Conservation (phyloP, 2,329 filamentous ascomycete genomes). For the Diaporthe vaccinii region DNA sequence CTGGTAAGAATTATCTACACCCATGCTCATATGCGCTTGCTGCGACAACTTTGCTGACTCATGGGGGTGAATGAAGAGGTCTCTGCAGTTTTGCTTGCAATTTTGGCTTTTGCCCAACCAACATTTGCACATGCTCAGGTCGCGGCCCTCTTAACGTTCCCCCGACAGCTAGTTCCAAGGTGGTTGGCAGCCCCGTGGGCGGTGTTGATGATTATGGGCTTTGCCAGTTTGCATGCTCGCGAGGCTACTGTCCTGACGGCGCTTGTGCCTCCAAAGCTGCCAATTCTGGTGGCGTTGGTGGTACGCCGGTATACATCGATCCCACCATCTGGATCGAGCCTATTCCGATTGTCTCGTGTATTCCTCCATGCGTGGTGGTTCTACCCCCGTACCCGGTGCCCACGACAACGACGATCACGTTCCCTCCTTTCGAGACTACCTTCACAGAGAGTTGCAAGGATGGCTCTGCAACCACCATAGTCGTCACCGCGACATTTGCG, state of each 20-base stretch:
- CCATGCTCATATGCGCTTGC: no score
- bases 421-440: background rate
- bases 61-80: no score
- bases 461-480: background rate
- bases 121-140: background rate
- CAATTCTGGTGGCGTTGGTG: background rate
- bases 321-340: background rate
- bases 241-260: background rate
- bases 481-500: background rate
- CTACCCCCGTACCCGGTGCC: background rate
- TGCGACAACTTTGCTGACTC: no score
- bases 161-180: background rate
- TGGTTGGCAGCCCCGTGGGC: background rate
- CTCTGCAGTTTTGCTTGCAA: background rate
- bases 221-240: background rate
- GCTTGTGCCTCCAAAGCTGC: no score
- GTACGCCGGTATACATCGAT: background rate
- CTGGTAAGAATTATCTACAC: no score
- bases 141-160: background rate
- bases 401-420: background rate
- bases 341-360: background rate
- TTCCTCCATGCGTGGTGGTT: background rate
- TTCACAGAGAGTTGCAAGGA: background rate
- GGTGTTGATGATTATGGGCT: background rate
- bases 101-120: background rate